phyloP scores from a whole-genome alignment of 768 basidiomycete species.

The Pulveroboletus sp. region DNA sequence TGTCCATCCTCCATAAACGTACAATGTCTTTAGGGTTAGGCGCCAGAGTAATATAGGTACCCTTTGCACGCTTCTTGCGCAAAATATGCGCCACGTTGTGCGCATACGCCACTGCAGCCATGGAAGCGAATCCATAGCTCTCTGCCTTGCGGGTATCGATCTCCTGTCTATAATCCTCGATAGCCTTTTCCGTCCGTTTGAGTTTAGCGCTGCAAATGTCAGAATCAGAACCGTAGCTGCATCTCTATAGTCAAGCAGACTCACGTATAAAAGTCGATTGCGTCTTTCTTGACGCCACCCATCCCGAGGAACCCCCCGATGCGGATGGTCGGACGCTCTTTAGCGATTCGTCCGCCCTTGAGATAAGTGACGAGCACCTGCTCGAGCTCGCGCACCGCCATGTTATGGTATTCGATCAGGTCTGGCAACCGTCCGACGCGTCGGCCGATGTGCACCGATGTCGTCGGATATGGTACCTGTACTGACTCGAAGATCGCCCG shows the following conservation, averaged over 20 bases:
- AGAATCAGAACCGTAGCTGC: constrained; percentile 3
- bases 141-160: constrained; percentile 76
- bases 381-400: constrained; percentile 92
- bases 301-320: constrained; percentile 78
- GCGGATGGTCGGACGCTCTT: constrained; percentile 76
- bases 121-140: constrained; percentile 88
- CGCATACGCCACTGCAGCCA: constrained; percentile 85
- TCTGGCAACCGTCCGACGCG: constrained; percentile 86
- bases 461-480: constrained; percentile 85
- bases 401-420: constrained; percentile 87
- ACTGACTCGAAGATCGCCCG: constrained; percentile 67
- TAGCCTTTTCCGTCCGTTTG: constrained; percentile 63
- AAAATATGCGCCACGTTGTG: constrained; percentile 79
- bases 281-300: constrained; percentile 83
- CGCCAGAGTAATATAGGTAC: constrained; percentile 66
- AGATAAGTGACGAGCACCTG: constrained; percentile 85
- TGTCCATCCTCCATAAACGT: neutral
- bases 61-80: constrained; percentile 64
- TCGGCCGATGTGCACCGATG: constrained; percentile 84
- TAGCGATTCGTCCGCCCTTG: constrained; percentile 73
- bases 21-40: constrained; percentile 91
- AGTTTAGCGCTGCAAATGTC: constrained; percentile 37
- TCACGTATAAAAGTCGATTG: constrained; percentile 91
- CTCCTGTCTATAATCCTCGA: constrained; percentile 67
- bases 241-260: constrained; percentile 26